Conservation (phyloP, 176 grass and related monocot genomes). For the Saccharum spontaneum region DNA sequence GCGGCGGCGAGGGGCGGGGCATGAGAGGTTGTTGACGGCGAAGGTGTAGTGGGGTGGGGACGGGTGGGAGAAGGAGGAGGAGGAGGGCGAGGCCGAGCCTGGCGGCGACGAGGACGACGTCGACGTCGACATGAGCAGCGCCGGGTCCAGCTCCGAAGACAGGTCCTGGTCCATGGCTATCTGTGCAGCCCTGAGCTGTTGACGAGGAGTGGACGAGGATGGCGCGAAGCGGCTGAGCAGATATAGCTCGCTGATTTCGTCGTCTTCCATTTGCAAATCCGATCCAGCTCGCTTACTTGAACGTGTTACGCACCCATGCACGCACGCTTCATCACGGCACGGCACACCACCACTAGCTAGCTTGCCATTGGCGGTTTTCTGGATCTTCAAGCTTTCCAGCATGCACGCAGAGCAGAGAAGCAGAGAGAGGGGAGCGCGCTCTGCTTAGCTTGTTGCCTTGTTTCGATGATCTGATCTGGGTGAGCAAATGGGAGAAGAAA, state of each 20-base stretch:
- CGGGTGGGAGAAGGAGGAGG: slow-evolving; percentile 70
- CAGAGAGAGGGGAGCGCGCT: background rate
- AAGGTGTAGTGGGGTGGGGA: slow-evolving; percentile 59
- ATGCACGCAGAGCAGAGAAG: background rate
- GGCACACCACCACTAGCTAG: background rate
- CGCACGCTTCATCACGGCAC: background rate
- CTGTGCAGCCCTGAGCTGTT: background rate
- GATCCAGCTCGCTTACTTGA: slow-evolving; percentile 4
- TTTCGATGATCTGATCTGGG: background rate
- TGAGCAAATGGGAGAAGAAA: background rate
- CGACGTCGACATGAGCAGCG: slow-evolving; percentile 58
- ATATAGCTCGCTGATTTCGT: slow-evolving; percentile 26
- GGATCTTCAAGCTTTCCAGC: background rate
- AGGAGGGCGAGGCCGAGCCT: slow-evolving; percentile 56
- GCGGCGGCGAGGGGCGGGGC: slow-evolving; percentile 40
- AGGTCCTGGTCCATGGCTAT: slow-evolving; percentile 59
- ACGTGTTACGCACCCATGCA: slow-evolving; percentile 26
- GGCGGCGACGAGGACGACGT: slow-evolving; percentile 64
- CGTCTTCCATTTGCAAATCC: background rate
- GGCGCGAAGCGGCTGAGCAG: slow-evolving; percentile 6
- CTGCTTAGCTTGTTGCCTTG: background rate
- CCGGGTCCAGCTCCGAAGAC: slow-evolving; percentile 65
- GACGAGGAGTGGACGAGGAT: background rate
- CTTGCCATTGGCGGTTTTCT: background rate
- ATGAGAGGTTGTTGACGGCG: slow-evolving; percentile 56